Conservation (phyloP, 192 early-diverging fungal genomes). For the Rhizoclosmatium globosum region DNA sequence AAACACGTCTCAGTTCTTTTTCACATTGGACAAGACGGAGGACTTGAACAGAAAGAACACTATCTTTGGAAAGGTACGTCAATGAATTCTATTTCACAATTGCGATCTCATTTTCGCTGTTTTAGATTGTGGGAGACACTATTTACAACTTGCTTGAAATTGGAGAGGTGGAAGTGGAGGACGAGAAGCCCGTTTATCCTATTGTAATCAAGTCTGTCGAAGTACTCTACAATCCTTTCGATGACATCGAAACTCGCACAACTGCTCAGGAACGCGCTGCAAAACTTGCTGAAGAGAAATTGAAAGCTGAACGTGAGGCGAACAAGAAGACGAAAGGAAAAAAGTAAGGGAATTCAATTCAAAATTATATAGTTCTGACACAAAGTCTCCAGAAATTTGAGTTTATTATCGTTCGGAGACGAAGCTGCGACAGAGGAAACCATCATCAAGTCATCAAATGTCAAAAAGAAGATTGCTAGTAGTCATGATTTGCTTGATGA, state of each 20-base stretch:
- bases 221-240: slow-evolving; percentile 88
- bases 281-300: slow-evolving; percentile 41
- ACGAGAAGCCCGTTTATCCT: slow-evolving; percentile 83
- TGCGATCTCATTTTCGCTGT: slow-evolving; percentile 6
- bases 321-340: slow-evolving; percentile 60
- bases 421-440: slow-evolving; percentile 70
- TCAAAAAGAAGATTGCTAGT: slow-evolving; percentile 67
- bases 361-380: slow-evolving; percentile 7
- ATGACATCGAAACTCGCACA: slow-evolving; percentile 85
- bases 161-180: slow-evolving; percentile 75
- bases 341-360: slow-evolving; percentile 54
- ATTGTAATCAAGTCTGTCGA: slow-evolving; percentile 68
- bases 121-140: slow-evolving; percentile 85
- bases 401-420: slow-evolving; percentile 89
- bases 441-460: slow-evolving; percentile 14
- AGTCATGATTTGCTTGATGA: slow-evolving; percentile 79
- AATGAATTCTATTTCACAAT: not conserved
- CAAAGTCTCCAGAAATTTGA: slow-evolving; percentile 64
- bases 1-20: slow-evolving; percentile 94
- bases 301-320: slow-evolving; percentile 17
- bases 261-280: slow-evolving; percentile 53
- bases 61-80: slow-evolving; percentile 85
- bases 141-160: slow-evolving; percentile 92
- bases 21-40: slow-evolving; percentile 84
- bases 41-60: slow-evolving; percentile 92